Evolutionary conservation across 805 yeast species (phyloP).

Genomic region (Metschnikowia arizonensis): DNA sequence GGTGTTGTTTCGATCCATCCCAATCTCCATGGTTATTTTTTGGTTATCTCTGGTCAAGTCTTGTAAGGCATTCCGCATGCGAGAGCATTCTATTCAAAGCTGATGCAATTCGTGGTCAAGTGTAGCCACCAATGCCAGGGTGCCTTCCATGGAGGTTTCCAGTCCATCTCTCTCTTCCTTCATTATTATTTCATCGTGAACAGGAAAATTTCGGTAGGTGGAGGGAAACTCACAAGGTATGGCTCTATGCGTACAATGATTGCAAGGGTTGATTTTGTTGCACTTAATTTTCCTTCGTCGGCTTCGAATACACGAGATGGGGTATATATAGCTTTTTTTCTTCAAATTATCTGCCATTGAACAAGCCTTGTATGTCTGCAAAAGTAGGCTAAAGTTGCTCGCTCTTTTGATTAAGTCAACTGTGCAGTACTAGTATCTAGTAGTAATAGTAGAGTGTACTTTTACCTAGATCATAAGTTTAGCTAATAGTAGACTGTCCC

Average conservation of each 20-base stretch:
- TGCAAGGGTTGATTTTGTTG: slow-evolving; percentile 19
- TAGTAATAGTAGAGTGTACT: too few relatives aligned
- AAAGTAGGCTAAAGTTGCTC: background rate
- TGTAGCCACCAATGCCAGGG: too few relatives aligned
- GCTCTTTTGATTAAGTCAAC: background rate
- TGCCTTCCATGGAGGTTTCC: too few relatives aligned
- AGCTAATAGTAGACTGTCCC: too few relatives aligned
- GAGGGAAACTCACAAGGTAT: slow-evolving; percentile 17
- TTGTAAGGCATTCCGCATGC: slow-evolving; percentile 1
- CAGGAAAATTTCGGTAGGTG: slow-evolving; percentile 15
- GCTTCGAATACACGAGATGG: slow-evolving; percentile 19
- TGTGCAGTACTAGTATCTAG: too few relatives aligned
- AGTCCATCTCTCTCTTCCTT: slow-evolving; percentile 1
- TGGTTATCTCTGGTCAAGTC: background rate
- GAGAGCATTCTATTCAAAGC: slow-evolving; percentile 1
- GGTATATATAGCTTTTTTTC: slow-evolving; percentile 11
- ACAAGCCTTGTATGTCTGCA: too few relatives aligned
- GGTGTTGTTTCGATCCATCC: too few relatives aligned
- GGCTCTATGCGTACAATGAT: slow-evolving; percentile 14
- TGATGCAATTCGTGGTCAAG: slow-evolving; percentile 4
- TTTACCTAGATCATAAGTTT: too few relatives aligned
- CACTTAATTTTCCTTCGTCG: slow-evolving; percentile 20
- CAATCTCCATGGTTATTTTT: background rate
- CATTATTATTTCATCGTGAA: slow-evolving; percentile 18
- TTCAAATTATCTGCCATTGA: background rate